A percentile compares a stretch with the other conserved stretches of the same genome.
Conservation (phyloP, 345 rosid genomes). For the Turnera subulata region DNA sequence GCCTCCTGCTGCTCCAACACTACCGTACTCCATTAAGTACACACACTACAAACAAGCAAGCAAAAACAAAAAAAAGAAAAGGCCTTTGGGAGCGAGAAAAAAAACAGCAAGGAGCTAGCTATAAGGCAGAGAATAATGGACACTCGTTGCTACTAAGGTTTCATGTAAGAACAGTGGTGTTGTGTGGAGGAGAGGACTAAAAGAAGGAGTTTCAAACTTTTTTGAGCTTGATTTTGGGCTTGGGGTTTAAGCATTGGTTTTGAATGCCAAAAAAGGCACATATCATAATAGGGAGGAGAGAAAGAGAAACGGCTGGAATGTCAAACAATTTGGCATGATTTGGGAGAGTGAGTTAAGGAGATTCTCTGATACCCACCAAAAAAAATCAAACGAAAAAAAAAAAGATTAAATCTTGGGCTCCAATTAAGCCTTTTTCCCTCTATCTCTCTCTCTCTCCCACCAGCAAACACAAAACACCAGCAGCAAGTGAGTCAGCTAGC, state of each 20-base stretch:
- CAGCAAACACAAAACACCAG: neutral
- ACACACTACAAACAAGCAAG: neutral
- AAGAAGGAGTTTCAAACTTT: neutral
- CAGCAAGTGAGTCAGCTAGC: neutral
- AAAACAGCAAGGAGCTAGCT: neutral
- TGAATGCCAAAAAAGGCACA: constrained; percentile 4
- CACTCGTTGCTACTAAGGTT: neutral
- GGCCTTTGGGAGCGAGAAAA: neutral
- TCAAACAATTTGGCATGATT: constrained; percentile 36
- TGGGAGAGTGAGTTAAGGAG: constrained; percentile 36
- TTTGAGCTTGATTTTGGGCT: constrained; percentile 4
- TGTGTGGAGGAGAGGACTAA: too few species aligned
- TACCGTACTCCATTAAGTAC: constrained; percentile 45
- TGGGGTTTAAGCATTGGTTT: neutral
- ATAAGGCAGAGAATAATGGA: neutral
- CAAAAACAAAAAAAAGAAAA: neutral
- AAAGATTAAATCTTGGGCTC: constrained; percentile 7
- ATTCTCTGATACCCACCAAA: too few species aligned
- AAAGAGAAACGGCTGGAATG: constrained; percentile 22
- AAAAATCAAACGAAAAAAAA: too few species aligned
- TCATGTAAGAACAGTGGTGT: neutral
- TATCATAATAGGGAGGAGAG: constrained; percentile 5
- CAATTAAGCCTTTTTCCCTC: neutral
- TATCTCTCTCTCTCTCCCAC: neutral
- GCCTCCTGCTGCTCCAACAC: constrained; percentile 32